Percentiles rank a stretch among this genome's conserved stretches.
Evolutionary conservation across 139 green algal species (phyloP).

Genomic region (Asterochloris erici): DNA sequence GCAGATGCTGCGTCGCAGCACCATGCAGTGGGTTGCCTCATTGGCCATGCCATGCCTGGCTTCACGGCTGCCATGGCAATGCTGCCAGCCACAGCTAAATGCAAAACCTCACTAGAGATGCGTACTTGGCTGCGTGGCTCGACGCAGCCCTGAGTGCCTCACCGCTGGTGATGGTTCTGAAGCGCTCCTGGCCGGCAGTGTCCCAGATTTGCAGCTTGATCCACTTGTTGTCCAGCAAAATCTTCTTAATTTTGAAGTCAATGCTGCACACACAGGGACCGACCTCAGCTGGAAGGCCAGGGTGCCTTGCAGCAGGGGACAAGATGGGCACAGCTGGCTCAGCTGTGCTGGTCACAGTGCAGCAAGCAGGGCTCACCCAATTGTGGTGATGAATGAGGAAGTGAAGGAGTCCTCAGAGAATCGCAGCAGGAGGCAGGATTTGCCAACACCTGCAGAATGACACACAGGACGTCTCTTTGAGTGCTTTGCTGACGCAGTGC

Average conservation of each 20-base stretch:
- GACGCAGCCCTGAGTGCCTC: background rate
- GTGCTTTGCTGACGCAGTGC: too few species aligned
- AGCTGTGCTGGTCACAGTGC: background rate
- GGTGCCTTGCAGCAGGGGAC: background rate
- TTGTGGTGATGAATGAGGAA: slow-evolving; percentile 97
- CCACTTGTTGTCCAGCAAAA: slow-evolving; percentile 88
- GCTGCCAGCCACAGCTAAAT: too few species aligned
- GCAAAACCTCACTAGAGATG: background rate
- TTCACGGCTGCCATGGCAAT: too few species aligned
- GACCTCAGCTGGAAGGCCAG: background rate
- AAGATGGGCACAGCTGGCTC: background rate
- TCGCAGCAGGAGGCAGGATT: slow-evolving; percentile 92
- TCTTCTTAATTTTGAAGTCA: slow-evolving; percentile 99
- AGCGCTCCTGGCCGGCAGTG: slow-evolving; percentile 96
- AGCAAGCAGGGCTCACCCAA: slow-evolving; percentile 61
- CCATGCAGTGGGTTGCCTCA: background rate
- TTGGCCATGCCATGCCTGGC: too few species aligned
- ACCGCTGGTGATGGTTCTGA: slow-evolving; percentile 96
- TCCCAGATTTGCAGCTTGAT: slow-evolving; percentile 99
- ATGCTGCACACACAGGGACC: slow-evolving; percentile 60
- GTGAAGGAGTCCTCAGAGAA: slow-evolving; percentile 97
- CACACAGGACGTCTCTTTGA: background rate
- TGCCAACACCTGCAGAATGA: slow-evolving; percentile 82
- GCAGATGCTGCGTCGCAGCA: background rate
- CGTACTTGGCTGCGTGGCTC: background rate